Conservation (phyloP, 345 rosid genomes). For the Aurinia saxatilis region DNA sequence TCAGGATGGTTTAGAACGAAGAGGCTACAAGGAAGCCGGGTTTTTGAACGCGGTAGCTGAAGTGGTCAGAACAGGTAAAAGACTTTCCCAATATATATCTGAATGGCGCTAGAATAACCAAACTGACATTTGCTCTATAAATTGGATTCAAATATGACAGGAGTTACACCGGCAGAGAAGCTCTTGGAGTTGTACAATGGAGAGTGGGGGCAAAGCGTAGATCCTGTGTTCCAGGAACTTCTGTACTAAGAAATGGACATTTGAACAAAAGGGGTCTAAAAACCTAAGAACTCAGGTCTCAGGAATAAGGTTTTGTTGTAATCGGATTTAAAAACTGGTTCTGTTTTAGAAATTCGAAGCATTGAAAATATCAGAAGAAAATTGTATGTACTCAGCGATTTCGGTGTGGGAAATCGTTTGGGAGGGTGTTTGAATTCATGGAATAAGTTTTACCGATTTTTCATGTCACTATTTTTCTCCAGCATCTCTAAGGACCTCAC, state of each 20-base stretch:
- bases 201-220: conserved; percentile 74
- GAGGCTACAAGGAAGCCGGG: conserved; percentile 88
- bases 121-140: not conserved
- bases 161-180: conserved; percentile 83
- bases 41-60: conserved; percentile 78
- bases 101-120: not conserved
- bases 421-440: conserved; percentile 3
- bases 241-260: conserved; percentile 34
- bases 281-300: conserved; percentile 4
- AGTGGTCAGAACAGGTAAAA: conserved; percentile 85
- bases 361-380: conserved; percentile 1
- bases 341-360: conserved; percentile 9
- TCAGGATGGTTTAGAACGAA: conserved; percentile 91
- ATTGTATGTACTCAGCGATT: not conserved
- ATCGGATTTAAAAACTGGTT: conserved; percentile 5
- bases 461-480: not conserved
- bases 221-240: conserved; percentile 78
- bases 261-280: not conserved
- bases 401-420: conserved; percentile 4
- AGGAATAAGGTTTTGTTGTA: conserved; percentile 15
- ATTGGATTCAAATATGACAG: conserved; percentile 29
- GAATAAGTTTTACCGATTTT: not conserved
- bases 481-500: too few species aligned
- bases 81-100: not conserved
- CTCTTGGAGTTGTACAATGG: conserved; percentile 78